A percentile compares a stretch with the other conserved stretches of the same genome.
Conservation (phyloP, 345 rosid species). For the Citrus mangshanensis region DNA sequence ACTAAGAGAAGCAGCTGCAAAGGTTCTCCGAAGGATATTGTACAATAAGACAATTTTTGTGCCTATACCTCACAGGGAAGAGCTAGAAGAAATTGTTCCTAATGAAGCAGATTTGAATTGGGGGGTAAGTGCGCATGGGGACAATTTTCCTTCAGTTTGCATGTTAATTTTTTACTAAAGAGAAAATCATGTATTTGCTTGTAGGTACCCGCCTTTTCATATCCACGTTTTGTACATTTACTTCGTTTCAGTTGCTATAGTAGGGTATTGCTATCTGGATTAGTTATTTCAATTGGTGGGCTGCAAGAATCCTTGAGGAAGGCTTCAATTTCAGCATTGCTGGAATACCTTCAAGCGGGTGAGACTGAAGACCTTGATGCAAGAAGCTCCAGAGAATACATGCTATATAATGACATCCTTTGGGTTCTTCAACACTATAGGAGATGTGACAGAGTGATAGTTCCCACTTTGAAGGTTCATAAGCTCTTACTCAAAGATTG, state of each 20-base stretch:
- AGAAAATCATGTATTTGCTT: slow-evolving; percentile 24
- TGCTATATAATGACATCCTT: slow-evolving; percentile 57
- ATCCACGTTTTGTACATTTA: slow-evolving; percentile 74
- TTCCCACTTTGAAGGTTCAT: slow-evolving; percentile 82
- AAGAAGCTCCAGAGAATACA: slow-evolving; percentile 43
- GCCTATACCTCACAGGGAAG: slow-evolving; percentile 71
- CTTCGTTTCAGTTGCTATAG: slow-evolving; percentile 66
- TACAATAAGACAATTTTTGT: slow-evolving; percentile 46
- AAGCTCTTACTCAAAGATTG: background rate
- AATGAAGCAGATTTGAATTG: slow-evolving; percentile 52
- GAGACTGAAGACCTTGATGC: slow-evolving; percentile 37
- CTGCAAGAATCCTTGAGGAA: slow-evolving; percentile 83
- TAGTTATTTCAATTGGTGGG: slow-evolving; percentile 87
- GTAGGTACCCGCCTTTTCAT: slow-evolving; percentile 81
- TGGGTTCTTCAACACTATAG: slow-evolving; percentile 78
- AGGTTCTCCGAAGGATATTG: slow-evolving; percentile 70
- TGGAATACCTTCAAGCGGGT: slow-evolving; percentile 59
- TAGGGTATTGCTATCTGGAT: slow-evolving; percentile 64
- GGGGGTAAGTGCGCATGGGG: slow-evolving; percentile 49
- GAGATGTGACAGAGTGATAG: slow-evolving; percentile 72
- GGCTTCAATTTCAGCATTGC: slow-evolving; percentile 60
- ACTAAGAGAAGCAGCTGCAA: slow-evolving; percentile 86
- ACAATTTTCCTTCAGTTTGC: slow-evolving; percentile 14
- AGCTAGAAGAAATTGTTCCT: slow-evolving; percentile 66
- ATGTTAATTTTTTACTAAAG: slow-evolving; percentile 11